Evolutionary conservation across 371 early-diverging fungal species (phyloP).

Genomic region (Rhizopus arrhizus): DNA sequence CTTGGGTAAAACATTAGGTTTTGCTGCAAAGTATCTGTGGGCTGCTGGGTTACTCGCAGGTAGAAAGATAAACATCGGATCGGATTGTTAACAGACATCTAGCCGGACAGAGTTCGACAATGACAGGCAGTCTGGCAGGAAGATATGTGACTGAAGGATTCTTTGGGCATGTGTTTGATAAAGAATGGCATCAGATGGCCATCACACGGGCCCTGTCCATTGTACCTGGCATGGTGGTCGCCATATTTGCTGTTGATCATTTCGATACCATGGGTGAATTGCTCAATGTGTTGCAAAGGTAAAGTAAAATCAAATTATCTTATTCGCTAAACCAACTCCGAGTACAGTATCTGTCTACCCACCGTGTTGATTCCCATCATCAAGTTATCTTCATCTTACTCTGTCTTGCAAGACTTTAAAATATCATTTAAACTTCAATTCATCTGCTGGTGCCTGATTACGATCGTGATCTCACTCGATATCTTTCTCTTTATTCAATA

Average conservation of each 20-base stretch:
- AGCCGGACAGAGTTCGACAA: constrained; percentile 74
- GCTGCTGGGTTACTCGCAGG: constrained; percentile 68
- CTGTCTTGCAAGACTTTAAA: constrained; percentile 52
- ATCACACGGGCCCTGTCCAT: constrained; percentile 67
- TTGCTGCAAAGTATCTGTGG: constrained; percentile 64
- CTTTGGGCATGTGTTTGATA: constrained; percentile 60
- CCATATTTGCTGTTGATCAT: constrained; percentile 61
- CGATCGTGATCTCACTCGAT: constrained; percentile 53
- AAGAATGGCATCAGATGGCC: constrained; percentile 70
- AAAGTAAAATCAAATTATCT: neutral
- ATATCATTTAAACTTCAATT: constrained; percentile 29
- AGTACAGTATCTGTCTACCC: constrained; percentile 65
- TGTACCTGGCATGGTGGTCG: constrained; percentile 69
- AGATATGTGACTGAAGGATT: constrained; percentile 78
- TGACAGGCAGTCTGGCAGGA: constrained; percentile 78
- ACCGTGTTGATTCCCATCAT: constrained; percentile 73
- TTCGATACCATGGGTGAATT: constrained; percentile 71
- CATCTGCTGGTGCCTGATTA: constrained; percentile 35
- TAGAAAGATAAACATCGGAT: constrained; percentile 4
- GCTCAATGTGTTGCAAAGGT: constrained; percentile 64
- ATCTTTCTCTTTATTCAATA: constrained; percentile 53
- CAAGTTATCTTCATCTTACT: constrained; percentile 52
- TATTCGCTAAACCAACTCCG: neutral
- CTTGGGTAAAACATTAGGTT: constrained; percentile 58
- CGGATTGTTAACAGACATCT: neutral